Conservation (phyloP, 2,329 filamentous ascomycete species). For the Chrysoporthe puriensis region DNA sequence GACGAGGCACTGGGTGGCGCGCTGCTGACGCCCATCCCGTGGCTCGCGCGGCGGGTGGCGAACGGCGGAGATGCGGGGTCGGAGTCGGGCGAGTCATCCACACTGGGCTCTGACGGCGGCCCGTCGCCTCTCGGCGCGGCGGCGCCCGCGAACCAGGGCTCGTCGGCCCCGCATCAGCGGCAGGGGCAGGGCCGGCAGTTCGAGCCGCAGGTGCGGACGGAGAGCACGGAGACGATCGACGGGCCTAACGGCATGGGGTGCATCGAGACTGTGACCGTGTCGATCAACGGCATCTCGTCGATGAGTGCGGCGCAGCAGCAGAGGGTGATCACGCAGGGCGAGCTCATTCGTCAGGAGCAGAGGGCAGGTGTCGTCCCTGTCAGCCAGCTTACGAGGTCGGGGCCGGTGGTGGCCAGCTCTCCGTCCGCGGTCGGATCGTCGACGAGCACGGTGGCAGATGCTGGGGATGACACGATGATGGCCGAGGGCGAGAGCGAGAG, state of each 20-base stretch:
- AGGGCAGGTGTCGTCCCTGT: conserved; percentile 77
- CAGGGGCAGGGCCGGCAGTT: conserved; percentile 45
- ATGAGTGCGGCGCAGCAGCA: conserved; percentile 43
- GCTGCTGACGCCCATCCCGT: conserved; percentile 90
- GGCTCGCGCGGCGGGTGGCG: conserved; percentile 60
- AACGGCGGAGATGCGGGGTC: conserved; percentile 34
- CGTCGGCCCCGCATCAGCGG: conserved; percentile 21
- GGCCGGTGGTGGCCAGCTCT: conserved; percentile 32
- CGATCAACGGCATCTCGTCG: conserved; percentile 69
- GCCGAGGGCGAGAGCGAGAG: conserved; percentile 33
- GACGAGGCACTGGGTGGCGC: conserved; percentile 91
- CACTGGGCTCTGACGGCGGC: conserved; percentile 24
- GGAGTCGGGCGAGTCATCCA: conserved; percentile 26
- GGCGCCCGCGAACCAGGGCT: background rate
- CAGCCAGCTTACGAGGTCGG: conserved; percentile 57
- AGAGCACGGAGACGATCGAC: conserved; percentile 79
- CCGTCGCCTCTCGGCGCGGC: conserved; percentile 18
- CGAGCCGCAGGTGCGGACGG: conserved; percentile 68
- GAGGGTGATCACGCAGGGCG: conserved; percentile 76
- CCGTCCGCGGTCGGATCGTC: conserved; percentile 32
- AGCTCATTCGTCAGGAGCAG: conserved; percentile 85
- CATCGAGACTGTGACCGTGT: conserved; percentile 80
- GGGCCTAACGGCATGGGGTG: conserved; percentile 78
- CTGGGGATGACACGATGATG: conserved; percentile 29
- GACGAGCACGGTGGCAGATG: background rate